Percentiles rank a stretch among this genome's conserved stretches.
Conservation (phyloP, 2,329 filamentous ascomycete genomes). For the Leptodontidium sp. region DNA sequence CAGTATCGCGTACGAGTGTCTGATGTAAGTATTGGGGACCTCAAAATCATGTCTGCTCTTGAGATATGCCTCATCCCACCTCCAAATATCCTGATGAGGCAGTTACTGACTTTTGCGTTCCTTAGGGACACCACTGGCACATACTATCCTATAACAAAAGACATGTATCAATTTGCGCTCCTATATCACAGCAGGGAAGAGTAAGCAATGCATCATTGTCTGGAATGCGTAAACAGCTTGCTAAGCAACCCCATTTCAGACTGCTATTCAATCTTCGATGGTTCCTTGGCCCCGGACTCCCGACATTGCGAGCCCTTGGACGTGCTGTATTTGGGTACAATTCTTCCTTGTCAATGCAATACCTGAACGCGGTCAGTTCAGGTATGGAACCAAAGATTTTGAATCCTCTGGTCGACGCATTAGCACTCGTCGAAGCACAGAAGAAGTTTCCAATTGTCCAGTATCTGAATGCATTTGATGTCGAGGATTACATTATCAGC, state of each 20-base stretch:
- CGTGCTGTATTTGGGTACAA: constrained; percentile 27
- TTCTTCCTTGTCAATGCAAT: constrained; percentile 10
- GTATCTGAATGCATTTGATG: constrained; percentile 27
- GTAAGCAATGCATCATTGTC: background rate
- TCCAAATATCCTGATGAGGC: too few species aligned
- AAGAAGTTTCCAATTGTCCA: background rate
- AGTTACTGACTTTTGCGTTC: too few species aligned
- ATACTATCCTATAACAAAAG: background rate
- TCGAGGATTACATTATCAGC: constrained; percentile 26
- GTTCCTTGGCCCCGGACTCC: constrained; percentile 25
- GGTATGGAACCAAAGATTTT: constrained; percentile 16
- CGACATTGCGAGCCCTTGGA: constrained; percentile 13
- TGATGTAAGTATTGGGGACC: background rate
- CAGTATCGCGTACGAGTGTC: constrained; percentile 20
- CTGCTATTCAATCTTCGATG: constrained; percentile 26
- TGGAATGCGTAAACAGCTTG: too few species aligned
- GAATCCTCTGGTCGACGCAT: constrained; percentile 26
- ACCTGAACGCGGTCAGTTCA: background rate
- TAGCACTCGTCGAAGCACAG: constrained; percentile 13
- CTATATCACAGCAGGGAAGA: constrained; percentile 26
- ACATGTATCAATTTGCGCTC: constrained; percentile 25
- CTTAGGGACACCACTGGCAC: background rate
- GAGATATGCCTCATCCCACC: too few species aligned
- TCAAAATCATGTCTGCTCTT: too few species aligned
- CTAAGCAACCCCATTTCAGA: background rate